Evolutionary conservation across 805 yeast species (phyloP), one percentile per base, ranked within the genome.

Genomic region (Torulaspora microellipsoides): DNA sequence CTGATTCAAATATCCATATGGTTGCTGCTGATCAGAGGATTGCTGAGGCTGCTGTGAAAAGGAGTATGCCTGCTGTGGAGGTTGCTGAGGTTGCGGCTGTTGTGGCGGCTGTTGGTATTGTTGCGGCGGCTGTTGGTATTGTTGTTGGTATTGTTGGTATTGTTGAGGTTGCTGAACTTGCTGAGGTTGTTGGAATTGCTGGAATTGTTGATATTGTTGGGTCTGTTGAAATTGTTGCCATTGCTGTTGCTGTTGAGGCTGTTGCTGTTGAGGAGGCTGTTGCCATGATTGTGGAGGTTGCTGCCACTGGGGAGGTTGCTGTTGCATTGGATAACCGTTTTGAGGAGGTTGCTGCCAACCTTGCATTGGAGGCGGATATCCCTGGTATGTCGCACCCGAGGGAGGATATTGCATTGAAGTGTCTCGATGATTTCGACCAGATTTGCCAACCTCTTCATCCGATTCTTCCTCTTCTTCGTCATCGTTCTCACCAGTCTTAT

Each of bases 341-440:
- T 20, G 25, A 6, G 25, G 25, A 6, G 44, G 42, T 31, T 36
- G 48, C 27, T 39, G 38, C 29, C 28, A 35, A 7, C 13, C 20
- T 23, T 32, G 45, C 15, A 15, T 30, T 33, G 36, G 45, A 9
- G 31, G 40, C 25, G 36, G 35, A 41, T 36, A 41, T 4, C 36
- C 40, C 12, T 38, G 30, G 17, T 31, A 12, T 12, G 13, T 28
- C 13, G 20, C 14, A 15, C 39, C 40, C 13, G 73, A 72, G 8
- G 73, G 72, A 1, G 73, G 67, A 5, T 72, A 69, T 27, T 68
- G 60, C 4, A 31, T 20, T 15, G 54, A 33, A n/a, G 49, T 40
- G 13, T 43, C 40, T 30, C 41, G 13, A 29, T 36, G 20, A 7
- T 25, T 15, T 6, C 17, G 11, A 14, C 34, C 25, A 20, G 29